A percentile compares a stretch with the other conserved stretches of the same genome.
Evolutionary conservation across 2,329 filamentous ascomycete genomes (phyloP).

Genomic region (Aspergillus sp.): DNA sequence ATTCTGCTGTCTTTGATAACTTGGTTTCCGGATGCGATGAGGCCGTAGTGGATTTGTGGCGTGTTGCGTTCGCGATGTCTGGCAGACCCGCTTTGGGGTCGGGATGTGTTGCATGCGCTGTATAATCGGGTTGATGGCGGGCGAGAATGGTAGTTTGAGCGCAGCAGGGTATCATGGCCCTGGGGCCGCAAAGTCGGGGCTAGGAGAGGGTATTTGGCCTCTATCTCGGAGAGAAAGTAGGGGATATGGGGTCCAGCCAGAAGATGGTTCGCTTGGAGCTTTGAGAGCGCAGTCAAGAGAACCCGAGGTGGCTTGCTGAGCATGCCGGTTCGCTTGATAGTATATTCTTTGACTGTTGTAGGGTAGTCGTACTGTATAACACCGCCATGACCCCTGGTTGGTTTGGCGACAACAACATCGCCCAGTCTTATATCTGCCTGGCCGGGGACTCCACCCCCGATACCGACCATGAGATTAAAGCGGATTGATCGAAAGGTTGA

Average conservation of each 20-base stretch:
- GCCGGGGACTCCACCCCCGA: slow-evolving; percentile 15
- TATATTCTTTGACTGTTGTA: not conserved
- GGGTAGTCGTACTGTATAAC: slow-evolving; percentile 1
- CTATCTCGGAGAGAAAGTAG: not conserved
- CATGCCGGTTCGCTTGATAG: not conserved
- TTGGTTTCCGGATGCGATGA: slow-evolving; percentile 9
- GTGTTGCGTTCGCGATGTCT: not conserved
- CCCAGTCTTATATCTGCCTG: slow-evolving; percentile 18
- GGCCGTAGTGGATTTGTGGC: slow-evolving; percentile 2
- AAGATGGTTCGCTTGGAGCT: not conserved
- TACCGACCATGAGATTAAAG: slow-evolving; percentile 15
- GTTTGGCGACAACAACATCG: slow-evolving; percentile 24
- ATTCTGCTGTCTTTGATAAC: slow-evolving; percentile 7
- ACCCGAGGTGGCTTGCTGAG: not conserved
- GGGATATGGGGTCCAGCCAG: not conserved
- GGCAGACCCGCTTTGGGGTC: not conserved
- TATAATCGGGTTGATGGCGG: too few species aligned
- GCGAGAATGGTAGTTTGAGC: too few species aligned
- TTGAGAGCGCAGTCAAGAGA: not conserved
- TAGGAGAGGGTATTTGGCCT: not conserved
- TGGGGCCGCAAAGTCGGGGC: too few species aligned
- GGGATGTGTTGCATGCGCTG: too few species aligned
- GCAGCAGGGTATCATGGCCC: too few species aligned
- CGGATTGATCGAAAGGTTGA: not conserved
- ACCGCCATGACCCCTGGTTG: not conserved